Base-by-base conservation (phyloP, 345 rosid species). In the Pelargonium nanum region DNA sequence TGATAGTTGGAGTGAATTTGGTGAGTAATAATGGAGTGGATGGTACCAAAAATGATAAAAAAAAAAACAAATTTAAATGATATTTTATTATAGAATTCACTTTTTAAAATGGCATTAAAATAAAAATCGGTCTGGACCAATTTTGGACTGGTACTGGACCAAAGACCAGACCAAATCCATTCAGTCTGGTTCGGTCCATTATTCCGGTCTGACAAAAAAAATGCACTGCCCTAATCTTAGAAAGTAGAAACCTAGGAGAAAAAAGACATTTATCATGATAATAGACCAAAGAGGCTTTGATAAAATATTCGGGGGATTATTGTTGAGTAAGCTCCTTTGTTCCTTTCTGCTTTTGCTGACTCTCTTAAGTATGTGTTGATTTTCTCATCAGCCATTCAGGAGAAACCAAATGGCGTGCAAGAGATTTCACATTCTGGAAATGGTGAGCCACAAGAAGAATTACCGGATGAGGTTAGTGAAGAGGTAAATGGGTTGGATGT, bases 381-480 rank as follows among this genome's bases (percentile, higher is more conserved):
- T 55, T n/a, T 56, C 23, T 22, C 30, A 55, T 48, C 60, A 61
- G 61, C 55, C 51, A 45, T 15, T 24, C 22, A 55, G 65, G 61
- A 67, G 54, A 67, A 60, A 56, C 2, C 48, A 40, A 40, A 2
- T 12, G 13, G 16, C 17, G 54, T 63, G 58, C 48, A 40, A 40
- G 48, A 40, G 15, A 40, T 40, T 40, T 40, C 15, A 17, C 26
- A 48, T 24, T 62, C 64, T 48, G 74, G 69, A 69, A 75, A 48
- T 62, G 65, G 72, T 57, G 72, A 68, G 19, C 59, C 55, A 44
- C 61, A 54, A 50, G 77, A 60, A 48, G 75, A 81, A 16, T 57
- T 70, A 60, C 61, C 64, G 15, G 58, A 68, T 67, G 72, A 77
- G 67, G 68, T 66, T 2, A 21, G 21, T 26, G 74, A 73, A 70